These are phyloP conservation scores for Populus hybrid DNA, from an alignment of 441 rosid species.

Conservation along the genomic window DNA sequence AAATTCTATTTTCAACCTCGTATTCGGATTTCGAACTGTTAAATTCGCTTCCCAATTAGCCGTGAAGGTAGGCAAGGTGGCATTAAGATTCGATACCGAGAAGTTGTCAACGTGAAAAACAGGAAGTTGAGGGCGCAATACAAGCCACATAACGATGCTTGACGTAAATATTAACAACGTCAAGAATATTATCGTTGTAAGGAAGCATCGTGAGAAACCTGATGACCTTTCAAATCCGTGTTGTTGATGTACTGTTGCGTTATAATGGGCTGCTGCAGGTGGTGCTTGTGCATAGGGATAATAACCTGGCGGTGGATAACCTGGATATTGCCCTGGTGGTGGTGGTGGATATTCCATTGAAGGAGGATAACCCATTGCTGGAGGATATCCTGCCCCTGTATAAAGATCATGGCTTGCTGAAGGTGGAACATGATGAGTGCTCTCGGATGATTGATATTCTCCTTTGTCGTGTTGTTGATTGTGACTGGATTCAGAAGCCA, in stretches of 20 bases:
- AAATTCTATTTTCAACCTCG: slow-evolving; percentile 50
- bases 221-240: slow-evolving; percentile 12
- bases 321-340: slow-evolving; percentile 14
- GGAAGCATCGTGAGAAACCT: slow-evolving; percentile 30
- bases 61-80: slow-evolving; percentile 24
- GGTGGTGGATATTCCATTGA: slow-evolving; percentile 19
- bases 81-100: slow-evolving; percentile 53
- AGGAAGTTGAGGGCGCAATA: slow-evolving; percentile 61
- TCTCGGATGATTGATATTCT: slow-evolving; percentile 17
- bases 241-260: slow-evolving; percentile 17
- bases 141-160: slow-evolving; percentile 41
- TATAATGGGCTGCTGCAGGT: slow-evolving; percentile 39
- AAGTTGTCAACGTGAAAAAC: slow-evolving; percentile 38
- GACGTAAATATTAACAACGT: slow-evolving; percentile 26
- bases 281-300: slow-evolving; percentile 37
- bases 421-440: slow-evolving; percentile 11
- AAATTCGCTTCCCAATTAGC: slow-evolving; percentile 49
- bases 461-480: slow-evolving; percentile 22
- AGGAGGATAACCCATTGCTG: slow-evolving; percentile 28
- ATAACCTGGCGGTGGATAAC: slow-evolving; percentile 5
- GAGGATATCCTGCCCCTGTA: slow-evolving; percentile 4
- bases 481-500: slow-evolving; percentile 13
- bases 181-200: slow-evolving; percentile 37
- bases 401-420: background rate
- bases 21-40: slow-evolving; percentile 57